phyloP scores from a whole-genome alignment of 352 stramenopile genomes.

The Phytophthora megakarya region DNA sequence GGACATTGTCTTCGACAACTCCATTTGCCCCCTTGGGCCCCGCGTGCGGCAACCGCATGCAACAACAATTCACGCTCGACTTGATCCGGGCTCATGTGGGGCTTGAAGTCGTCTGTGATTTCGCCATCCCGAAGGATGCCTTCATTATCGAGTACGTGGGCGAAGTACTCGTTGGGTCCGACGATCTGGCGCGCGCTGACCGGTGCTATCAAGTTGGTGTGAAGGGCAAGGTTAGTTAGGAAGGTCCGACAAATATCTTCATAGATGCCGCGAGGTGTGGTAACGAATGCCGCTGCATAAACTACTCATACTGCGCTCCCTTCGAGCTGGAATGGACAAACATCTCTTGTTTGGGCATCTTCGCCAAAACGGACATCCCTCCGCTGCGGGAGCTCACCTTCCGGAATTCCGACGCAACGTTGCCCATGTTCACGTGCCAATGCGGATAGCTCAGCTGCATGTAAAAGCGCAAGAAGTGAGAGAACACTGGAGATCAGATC shows the following conservation, averaged over 20 bases:
- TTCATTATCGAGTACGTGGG: slow-evolving; percentile 5
- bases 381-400: background rate
- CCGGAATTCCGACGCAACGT: background rate
- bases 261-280: slow-evolving; percentile 1
- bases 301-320: background rate
- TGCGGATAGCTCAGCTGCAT: background rate
- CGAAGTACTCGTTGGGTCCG: background rate
- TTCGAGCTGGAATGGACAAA: slow-evolving; percentile 8
- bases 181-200: background rate
- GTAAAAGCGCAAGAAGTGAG: too few species aligned
- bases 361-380: background rate
- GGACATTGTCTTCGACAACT: background rate
- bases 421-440: background rate
- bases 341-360: background rate
- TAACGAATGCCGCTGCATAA: slow-evolving; percentile 4
- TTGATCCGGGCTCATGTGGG: background rate
- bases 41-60: background rate
- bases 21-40: background rate
- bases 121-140: background rate
- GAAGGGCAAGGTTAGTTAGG: background rate
- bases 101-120: background rate
- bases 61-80: background rate
- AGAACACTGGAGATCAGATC: too few species aligned
- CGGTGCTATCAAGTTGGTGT: background rate
- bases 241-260: background rate